These are phyloP conservation scores for Xylariaceae sp. DNA, from an alignment of 2,329 filamentous ascomycete genomes.

Conservation along the genomic window DNA sequence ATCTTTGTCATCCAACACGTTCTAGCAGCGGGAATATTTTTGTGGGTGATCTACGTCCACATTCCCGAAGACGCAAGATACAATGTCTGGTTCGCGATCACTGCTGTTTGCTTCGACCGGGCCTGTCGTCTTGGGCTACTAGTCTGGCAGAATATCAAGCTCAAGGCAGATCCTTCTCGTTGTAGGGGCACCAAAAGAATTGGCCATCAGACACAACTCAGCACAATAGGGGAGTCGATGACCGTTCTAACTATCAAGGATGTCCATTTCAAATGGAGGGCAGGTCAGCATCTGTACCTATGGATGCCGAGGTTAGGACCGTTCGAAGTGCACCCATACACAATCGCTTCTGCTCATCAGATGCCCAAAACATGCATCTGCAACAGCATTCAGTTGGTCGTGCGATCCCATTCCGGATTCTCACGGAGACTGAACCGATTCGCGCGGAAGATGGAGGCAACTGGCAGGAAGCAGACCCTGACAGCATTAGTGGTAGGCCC, in stretches of 20 bases:
- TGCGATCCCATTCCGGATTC: constrained; percentile 60
- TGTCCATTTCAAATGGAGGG: constrained; percentile 60
- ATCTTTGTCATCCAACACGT: constrained; percentile 71
- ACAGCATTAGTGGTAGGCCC: constrained; percentile 59
- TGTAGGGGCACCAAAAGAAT: constrained; percentile 53
- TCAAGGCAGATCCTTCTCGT: constrained; percentile 43
- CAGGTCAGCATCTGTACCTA: constrained; percentile 64
- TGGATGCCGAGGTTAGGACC: constrained; percentile 59
- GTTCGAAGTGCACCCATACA: constrained; percentile 63
- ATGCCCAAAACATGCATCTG: constrained; percentile 56
- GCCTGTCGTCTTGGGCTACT: constrained; percentile 53
- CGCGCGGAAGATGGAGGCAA: constrained; percentile 42
- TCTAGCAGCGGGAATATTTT: constrained; percentile 60
- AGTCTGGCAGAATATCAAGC: constrained; percentile 55
- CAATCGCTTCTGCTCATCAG: constrained; percentile 59
- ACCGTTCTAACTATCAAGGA: constrained; percentile 63
- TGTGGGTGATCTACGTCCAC: constrained; percentile 66
- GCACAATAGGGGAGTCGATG: constrained; percentile 53
- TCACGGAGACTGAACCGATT: constrained; percentile 55
- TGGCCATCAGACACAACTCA: constrained; percentile 55
- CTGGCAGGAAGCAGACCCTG: constrained; percentile 36
- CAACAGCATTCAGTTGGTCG: constrained; percentile 62
- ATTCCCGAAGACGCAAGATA: constrained; percentile 61
- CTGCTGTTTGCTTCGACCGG: constrained; percentile 64
- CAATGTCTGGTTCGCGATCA: constrained; percentile 68